Conservation (phyloP, 2,329 filamentous ascomycete genomes). For the Delphinella strobiligena region DNA sequence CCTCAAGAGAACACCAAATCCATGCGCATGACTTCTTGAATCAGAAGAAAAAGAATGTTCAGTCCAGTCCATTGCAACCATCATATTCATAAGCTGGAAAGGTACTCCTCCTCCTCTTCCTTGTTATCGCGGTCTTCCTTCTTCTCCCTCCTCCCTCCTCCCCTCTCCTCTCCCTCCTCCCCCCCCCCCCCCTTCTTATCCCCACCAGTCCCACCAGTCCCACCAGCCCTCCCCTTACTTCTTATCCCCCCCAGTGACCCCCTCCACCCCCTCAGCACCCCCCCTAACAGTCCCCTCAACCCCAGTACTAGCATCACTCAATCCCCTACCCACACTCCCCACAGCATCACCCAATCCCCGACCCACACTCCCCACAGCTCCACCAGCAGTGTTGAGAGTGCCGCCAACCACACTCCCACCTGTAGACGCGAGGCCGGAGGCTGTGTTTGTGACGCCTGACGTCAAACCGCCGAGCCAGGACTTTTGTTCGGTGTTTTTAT, state of each 20-base stretch:
- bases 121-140: neutral
- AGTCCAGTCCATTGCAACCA: too few relatives aligned
- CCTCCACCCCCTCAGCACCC: conserved; percentile 1
- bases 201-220: too few relatives aligned
- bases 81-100: too few relatives aligned
- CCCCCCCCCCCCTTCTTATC: neutral
- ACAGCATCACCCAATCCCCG: conserved; percentile 8
- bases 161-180: neutral
- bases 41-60: too few relatives aligned
- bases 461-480: conserved; percentile 1
- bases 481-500: neutral
- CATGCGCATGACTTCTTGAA: too few relatives aligned
- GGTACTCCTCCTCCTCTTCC: neutral
- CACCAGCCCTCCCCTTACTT: too few relatives aligned
- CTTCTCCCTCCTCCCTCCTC: neutral
- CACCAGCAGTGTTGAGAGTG: conserved; percentile 6
- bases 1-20: too few relatives aligned
- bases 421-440: conserved; percentile 3
- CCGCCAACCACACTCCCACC: conserved; percentile 4
- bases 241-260: conserved; percentile 3
- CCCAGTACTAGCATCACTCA: conserved; percentile 4
- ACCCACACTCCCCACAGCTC: conserved; percentile 8
- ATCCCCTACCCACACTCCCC: conserved; percentile 7
- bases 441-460: conserved; percentile 3
- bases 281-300: conserved; percentile 7